Evolutionary conservation across 169 alveolate species (phyloP).

Genomic region (Plasmodium billcollinsi): DNA sequence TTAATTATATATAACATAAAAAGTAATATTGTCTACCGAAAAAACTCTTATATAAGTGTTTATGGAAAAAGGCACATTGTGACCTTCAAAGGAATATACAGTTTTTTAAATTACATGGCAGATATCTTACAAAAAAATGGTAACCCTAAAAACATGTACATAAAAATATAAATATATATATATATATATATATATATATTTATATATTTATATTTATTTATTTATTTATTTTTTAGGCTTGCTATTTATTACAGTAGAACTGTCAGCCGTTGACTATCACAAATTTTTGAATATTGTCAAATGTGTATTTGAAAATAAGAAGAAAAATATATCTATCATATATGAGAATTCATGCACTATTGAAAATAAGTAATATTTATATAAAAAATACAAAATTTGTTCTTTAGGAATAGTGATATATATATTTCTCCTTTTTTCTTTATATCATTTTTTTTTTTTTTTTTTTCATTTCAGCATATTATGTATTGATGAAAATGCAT

Average conservation of each 20-base stretch:
- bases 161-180: too few relatives aligned
- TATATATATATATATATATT: too few relatives aligned
- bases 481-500: conserved; percentile 36
- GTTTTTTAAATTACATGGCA: conserved; percentile 10
- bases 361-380: conserved; percentile 35
- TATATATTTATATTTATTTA: not conserved
- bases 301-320: conserved; percentile 52
- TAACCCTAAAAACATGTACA: not conserved
- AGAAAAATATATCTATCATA: conserved; percentile 31
- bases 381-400: not conserved
- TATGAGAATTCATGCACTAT: conserved; percentile 57
- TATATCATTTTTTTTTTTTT: not conserved
- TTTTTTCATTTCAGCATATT: conserved; percentile 32
- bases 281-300: conserved; percentile 48
- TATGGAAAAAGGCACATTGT: conserved; percentile 63
- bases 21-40: conserved; percentile 41
- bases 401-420: not conserved
- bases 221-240: conserved; percentile 19
- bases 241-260: conserved; percentile 48
- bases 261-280: conserved; percentile 55
- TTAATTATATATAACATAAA: conserved; percentile 39
- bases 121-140: conserved; percentile 45
- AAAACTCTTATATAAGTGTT: conserved; percentile 36
- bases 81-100: conserved; percentile 59
- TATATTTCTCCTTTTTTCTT: not conserved